These are phyloP conservation scores for Brasenia schreberi DNA, from an alignment of 164 flowering plant species.

Conservation along the genomic window DNA sequence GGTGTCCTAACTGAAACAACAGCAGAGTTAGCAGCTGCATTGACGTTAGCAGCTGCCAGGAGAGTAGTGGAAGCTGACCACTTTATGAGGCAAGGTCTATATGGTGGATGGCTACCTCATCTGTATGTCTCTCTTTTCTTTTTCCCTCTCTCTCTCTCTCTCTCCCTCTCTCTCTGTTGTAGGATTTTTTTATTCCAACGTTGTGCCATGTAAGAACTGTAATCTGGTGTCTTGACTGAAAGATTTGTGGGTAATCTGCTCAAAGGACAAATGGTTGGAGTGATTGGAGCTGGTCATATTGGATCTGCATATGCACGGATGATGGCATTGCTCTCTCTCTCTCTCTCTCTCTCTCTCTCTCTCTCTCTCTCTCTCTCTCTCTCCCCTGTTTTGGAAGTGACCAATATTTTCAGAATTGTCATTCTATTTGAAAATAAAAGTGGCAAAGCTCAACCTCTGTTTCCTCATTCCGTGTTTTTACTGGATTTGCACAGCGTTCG, in stretches of 20 bases:
- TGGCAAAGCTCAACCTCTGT: too few species aligned
- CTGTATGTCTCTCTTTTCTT: constrained; percentile 30
- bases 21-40: constrained; percentile 89
- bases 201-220: background rate
- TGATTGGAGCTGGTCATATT: constrained; percentile 95
- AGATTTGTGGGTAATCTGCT: constrained; percentile 90
- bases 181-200: background rate
- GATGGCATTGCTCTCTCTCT: constrained; percentile 45
- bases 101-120: constrained; percentile 98
- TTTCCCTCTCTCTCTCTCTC: background rate
- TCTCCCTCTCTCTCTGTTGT: too few species aligned
- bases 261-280: constrained; percentile 97
- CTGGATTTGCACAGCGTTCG: background rate
- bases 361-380: background rate
- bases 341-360: background rate
- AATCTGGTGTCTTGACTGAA: constrained; percentile 6
- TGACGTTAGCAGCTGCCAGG: constrained; percentile 77
- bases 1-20: constrained; percentile 97
- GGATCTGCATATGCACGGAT: constrained; percentile 97
- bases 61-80: constrained; percentile 94
- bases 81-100: constrained; percentile 95
- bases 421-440: too few species aligned
- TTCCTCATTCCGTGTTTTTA: background rate
- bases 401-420: too few species aligned
- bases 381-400: too few species aligned